Evolutionary conservation across 1,139 yeast species (phyloP).

Genomic region (Pichia sp.): DNA sequence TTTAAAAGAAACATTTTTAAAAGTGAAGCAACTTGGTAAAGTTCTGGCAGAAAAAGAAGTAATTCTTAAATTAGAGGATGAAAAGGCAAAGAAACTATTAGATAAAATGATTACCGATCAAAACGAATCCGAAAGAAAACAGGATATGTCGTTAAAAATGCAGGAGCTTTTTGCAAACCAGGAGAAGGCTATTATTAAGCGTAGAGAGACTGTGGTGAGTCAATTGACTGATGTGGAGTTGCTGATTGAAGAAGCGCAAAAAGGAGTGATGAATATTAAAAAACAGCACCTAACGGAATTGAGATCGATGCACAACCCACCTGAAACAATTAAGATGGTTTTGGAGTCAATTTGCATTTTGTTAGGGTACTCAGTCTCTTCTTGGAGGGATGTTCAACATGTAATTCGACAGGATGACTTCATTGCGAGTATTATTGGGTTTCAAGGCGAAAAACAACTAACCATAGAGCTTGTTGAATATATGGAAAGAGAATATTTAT

Average conservation of each 20-base stretch:
- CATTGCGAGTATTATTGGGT: slow-evolving; percentile 72
- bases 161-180: slow-evolving; percentile 64
- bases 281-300: slow-evolving; percentile 88
- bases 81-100: slow-evolving; percentile 64
- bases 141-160: slow-evolving; percentile 75
- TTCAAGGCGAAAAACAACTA: slow-evolving; percentile 56
- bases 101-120: slow-evolving; percentile 79
- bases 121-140: slow-evolving; percentile 86
- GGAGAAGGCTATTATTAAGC: slow-evolving; percentile 49
- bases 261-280: slow-evolving; percentile 84
- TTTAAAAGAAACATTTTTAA: slow-evolving; percentile 67
- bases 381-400: slow-evolving; percentile 84
- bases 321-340: slow-evolving; percentile 76
- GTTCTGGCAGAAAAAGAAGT: slow-evolving; percentile 47
- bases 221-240: slow-evolving; percentile 79
- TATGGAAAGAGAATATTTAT: slow-evolving; percentile 55
- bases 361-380: slow-evolving; percentile 58
- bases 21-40: slow-evolving; percentile 53
- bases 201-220: slow-evolving; percentile 46
- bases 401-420: slow-evolving; percentile 81
- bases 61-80: slow-evolving; percentile 46
- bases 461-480: slow-evolving; percentile 40
- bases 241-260: slow-evolving; percentile 72
- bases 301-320: slow-evolving; percentile 87
- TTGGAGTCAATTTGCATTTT: slow-evolving; percentile 83